Base-by-base conservation (phyloP, 2,329 filamentous ascomycete genomes). In the Zopfia rhizophila region DNA sequence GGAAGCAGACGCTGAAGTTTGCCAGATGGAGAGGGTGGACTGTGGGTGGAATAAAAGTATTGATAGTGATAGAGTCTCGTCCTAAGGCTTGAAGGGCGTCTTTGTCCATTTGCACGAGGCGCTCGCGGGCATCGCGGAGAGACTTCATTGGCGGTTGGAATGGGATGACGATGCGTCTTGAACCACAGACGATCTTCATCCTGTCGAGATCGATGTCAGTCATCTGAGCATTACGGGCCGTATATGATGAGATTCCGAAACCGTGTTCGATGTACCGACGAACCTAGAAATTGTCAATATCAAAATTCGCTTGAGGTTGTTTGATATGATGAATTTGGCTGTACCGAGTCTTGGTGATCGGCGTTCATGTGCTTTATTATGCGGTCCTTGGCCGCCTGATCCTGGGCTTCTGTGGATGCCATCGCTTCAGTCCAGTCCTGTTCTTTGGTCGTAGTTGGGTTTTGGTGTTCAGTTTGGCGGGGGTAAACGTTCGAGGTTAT, bases 281-380 rank as follows among this genome's bases (percentile, higher is more conserved):
- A 37, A 96, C 64, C 77, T 79, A 41, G 29, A 7, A 38, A 29
- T 31, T 6, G 31, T 56, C 25, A 46, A 11, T 38, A 40, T 42
- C 44, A 59, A 32, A 17, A 32, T 35, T 30, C 33, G 31, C 13
- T 18, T 21, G 39, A 13, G 32, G 18, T 7, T 22, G 38, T 44
- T 28, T 28, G 16, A 8, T 39, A 14, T 16, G 36, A 22, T 29
- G 27, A 18, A 3, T 11, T 36, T 10, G 21, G 24, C 23, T 19
- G 24, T 67, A 78, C 84, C 46, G 90, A 90, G 58, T 84, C 81
- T 38, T 80, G 76, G 74, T 96, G 93, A 71, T 93, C 88, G 30
- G 78, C 77, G 75, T 97, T 96, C 90, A 97, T 94, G 77, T 97
- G 92, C 23, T 78, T 78, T 65, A 93, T 82, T 69, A 91, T 86